Evolutionary conservation across 306 rosid species (phyloP).

Genomic region (Lathyrus sativus): DNA sequence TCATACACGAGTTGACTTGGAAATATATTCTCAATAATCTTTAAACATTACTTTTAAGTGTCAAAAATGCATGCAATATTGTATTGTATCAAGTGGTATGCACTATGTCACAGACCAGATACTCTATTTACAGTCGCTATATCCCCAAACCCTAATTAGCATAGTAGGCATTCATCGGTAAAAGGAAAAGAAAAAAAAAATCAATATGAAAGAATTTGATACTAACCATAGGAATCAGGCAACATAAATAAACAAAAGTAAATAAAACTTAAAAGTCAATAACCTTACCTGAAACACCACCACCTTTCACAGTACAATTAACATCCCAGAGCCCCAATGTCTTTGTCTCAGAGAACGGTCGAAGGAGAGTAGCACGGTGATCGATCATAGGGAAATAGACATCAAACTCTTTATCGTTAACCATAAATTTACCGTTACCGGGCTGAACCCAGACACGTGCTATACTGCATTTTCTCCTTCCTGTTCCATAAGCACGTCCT

Average conservation of each 20-base stretch:
- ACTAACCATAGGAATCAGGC: slow-evolving; percentile 21
- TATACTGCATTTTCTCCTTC: slow-evolving; percentile 95
- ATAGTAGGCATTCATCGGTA: slow-evolving; percentile 19
- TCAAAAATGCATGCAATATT: slow-evolving; percentile 11
- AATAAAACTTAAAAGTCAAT: slow-evolving; percentile 12
- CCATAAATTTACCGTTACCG: slow-evolving; percentile 74
- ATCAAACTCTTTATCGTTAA: slow-evolving; percentile 84
- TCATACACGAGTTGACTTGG: background rate
- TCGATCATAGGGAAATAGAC: slow-evolving; percentile 95
- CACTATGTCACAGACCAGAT: background rate
- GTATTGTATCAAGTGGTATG: background rate
- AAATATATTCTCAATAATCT: slow-evolving; percentile 1
- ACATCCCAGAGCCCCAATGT: slow-evolving; percentile 95
- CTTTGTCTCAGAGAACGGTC: slow-evolving; percentile 93
- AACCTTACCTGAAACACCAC: slow-evolving; percentile 77
- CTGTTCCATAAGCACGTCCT: slow-evolving; percentile 93
- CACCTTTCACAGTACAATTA: slow-evolving; percentile 85
- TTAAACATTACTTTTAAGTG: background rate
- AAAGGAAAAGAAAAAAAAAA: background rate
- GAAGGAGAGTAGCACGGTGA: slow-evolving; percentile 89
- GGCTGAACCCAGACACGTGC: slow-evolving; percentile 97
- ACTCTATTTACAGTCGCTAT: background rate
- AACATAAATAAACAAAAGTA: background rate
- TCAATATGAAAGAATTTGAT: slow-evolving; percentile 15
- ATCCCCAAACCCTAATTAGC: slow-evolving; percentile 11